phyloP scores from a whole-genome alignment of 2,329 filamentous ascomycete genomes.

The Emericellopsis cladophorae region DNA sequence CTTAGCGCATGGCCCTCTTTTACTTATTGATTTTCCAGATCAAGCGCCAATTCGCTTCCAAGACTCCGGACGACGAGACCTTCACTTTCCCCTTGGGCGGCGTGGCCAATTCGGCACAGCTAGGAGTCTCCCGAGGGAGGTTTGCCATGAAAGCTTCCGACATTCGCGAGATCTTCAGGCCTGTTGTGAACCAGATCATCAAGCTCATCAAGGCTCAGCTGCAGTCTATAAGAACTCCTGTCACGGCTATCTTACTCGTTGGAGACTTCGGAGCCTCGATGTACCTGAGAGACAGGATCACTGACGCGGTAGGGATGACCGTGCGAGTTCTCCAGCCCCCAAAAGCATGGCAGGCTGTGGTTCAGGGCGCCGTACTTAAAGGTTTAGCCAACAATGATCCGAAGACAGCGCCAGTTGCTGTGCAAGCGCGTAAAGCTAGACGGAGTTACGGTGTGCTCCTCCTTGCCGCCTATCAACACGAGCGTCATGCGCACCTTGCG shows the following conservation, averaged over 20 bases:
- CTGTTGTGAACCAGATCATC: slow-evolving; percentile 28
- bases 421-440: slow-evolving; percentile 26
- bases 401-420: slow-evolving; percentile 6
- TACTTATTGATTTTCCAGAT: slow-evolving; percentile 7
- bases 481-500: slow-evolving; percentile 15
- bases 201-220: slow-evolving; percentile 30
- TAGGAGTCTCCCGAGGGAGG: slow-evolving; percentile 22
- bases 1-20: not conserved
- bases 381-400: slow-evolving; percentile 24
- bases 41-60: slow-evolving; percentile 22
- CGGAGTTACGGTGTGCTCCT: slow-evolving; percentile 29
- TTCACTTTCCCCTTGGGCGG: slow-evolving; percentile 26
- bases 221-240: slow-evolving; percentile 18
- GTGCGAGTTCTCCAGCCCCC: slow-evolving; percentile 30
- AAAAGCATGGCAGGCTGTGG: slow-evolving; percentile 33
- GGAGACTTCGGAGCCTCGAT: slow-evolving; percentile 32
- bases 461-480: slow-evolving; percentile 15
- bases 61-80: slow-evolving; percentile 15
- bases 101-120: slow-evolving; percentile 22
- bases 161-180: slow-evolving; percentile 28
- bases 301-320: slow-evolving; percentile 15
- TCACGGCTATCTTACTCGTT: slow-evolving; percentile 28
- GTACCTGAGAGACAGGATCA: slow-evolving; percentile 28
- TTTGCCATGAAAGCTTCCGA: slow-evolving; percentile 23
- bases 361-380: slow-evolving; percentile 35